A percentile compares a stretch with the other conserved stretches of the same genome.
These are phyloP conservation scores for Clitocybe nebularis DNA, from an alignment of 1,284 basidiomycete species.

Conservation along the genomic window DNA sequence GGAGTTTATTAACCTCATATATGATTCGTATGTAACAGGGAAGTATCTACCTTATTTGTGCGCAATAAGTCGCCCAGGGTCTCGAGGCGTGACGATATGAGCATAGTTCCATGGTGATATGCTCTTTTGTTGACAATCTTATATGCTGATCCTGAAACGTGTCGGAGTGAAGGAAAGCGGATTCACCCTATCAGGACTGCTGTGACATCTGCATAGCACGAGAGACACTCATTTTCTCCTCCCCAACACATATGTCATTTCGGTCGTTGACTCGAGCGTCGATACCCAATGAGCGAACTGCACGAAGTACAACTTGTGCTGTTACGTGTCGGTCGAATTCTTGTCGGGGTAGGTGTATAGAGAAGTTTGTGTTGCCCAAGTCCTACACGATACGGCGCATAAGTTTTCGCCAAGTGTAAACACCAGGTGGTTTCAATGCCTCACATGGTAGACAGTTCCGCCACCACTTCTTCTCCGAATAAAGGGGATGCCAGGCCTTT, in stretches of 20 bases:
- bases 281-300: constrained; percentile 73
- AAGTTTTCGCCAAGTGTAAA: too few species aligned
- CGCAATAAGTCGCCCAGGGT: constrained; percentile 72
- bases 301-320: constrained; percentile 74
- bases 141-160: constrained; percentile 98
- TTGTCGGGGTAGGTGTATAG: constrained; percentile 82
- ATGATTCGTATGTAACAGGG: too few species aligned
- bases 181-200: background rate
- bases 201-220: background rate
- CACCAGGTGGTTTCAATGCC: constrained; percentile 30
- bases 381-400: constrained; percentile 57
- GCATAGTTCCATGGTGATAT: constrained; percentile 99
- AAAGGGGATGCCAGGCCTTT: constrained; percentile 58
- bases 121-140: constrained; percentile 90
- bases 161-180: constrained; percentile 15
- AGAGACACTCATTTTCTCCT: constrained; percentile 75
- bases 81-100: constrained; percentile 78
- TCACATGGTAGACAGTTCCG: constrained; percentile 96
- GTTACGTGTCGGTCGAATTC: constrained; percentile 82
- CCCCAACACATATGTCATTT: constrained; percentile 84
- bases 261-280: constrained; percentile 82
- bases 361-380: constrained; percentile 96
- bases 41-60: constrained; percentile 58
- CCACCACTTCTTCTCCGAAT: constrained; percentile 90
- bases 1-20: too few species aligned